Base-by-base conservation (phyloP, 441 rosid species). In the Erodium trifolium region DNA sequence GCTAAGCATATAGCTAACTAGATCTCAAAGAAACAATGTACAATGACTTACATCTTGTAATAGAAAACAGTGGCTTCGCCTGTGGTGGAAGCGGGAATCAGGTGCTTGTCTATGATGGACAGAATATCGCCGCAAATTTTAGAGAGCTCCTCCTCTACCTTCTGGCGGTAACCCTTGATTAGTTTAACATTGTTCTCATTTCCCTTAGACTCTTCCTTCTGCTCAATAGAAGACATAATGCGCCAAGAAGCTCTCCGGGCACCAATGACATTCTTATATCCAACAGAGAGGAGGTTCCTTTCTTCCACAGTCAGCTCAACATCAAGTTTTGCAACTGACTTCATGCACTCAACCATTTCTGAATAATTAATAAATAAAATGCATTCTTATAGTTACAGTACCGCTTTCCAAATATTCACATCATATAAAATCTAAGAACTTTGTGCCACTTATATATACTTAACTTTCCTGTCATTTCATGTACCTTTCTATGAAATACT, bases 61-160 rank as follows among this genome's bases (percentile, higher is more conserved):
- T 94, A 94, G 84, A 94, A 94, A 51, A 94, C 97, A n/a, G 96
- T 88, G 72, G 97, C 96, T 85, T 94, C 97, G 14, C 99, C 99
- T 5, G 96, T 83, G 72, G 85, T 53, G 70, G 97, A 90, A 68
- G 88, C 85, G 14, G 99, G 96, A 64, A 91, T 75, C 64, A 94
- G 89, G 78, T 94, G 90, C 76, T 87, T 70, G 77, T 91, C 99
- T 2, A 94, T 91, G 86, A 87, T 92, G 66, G 77, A 55, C 71
- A 94, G 86, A 72, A 94, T 94, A 73, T 94, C 99, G 8, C 75
- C 80, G 73, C 97, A 94, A 62, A 94, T 88, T 67, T 85, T 81
- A 7, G 96, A 82, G 65, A 94, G 97, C 83, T 94, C 99, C n/a
- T 90, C 89, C 76, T 94, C 99, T 6, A 94, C 99, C 85, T 90